These are phyloP conservation scores for Globisporangium barbulae DNA, from an alignment of 352 stramenopile species.

Conservation along the genomic window DNA sequence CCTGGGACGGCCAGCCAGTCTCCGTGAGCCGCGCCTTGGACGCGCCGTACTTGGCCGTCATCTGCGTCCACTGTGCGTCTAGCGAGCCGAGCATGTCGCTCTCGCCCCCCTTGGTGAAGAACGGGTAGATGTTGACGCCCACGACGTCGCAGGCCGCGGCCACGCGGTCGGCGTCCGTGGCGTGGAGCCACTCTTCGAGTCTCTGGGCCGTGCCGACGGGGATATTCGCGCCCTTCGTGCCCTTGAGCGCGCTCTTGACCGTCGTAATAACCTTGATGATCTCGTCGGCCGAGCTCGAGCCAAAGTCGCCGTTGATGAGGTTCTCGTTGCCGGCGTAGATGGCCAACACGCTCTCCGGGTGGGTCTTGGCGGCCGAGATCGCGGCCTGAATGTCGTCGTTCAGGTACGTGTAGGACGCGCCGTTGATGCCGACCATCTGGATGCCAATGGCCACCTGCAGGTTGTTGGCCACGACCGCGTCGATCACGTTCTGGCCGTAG, in stretches of 20 bases:
- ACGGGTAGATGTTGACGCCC: constrained; percentile 74
- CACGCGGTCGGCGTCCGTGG: constrained; percentile 28
- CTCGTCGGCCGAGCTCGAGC: constrained; percentile 20
- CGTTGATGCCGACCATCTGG: constrained; percentile 23
- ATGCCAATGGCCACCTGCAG: constrained; percentile 31
- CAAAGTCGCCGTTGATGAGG: constrained; percentile 28
- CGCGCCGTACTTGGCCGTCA: constrained; percentile 23
- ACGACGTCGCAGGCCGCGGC: constrained; percentile 25
- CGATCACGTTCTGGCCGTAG: constrained; percentile 29
- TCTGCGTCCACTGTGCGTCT: constrained; percentile 24
- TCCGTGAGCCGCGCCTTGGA: constrained; percentile 31
- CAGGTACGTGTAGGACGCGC: constrained; percentile 14
- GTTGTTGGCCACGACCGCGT: constrained; percentile 23
- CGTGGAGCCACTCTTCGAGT: constrained; percentile 60
- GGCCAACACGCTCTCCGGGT: constrained; percentile 26
- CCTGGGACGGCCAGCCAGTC: constrained; percentile 35
- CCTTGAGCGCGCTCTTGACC: constrained; percentile 21
- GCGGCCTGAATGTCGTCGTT: constrained; percentile 30
- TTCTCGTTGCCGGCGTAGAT: constrained; percentile 46
- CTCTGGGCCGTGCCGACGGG: constrained; percentile 51
- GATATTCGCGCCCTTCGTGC: constrained; percentile 21
- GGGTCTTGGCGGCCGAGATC: constrained; percentile 21
- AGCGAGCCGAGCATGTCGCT: constrained; percentile 27
- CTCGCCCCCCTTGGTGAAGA: constrained; percentile 45
- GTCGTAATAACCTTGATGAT: constrained; percentile 28